Evolutionary conservation across 441 rosid species (phyloP), one percentile per base, ranked within the genome.

Genomic region (Geranium incanum): DNA sequence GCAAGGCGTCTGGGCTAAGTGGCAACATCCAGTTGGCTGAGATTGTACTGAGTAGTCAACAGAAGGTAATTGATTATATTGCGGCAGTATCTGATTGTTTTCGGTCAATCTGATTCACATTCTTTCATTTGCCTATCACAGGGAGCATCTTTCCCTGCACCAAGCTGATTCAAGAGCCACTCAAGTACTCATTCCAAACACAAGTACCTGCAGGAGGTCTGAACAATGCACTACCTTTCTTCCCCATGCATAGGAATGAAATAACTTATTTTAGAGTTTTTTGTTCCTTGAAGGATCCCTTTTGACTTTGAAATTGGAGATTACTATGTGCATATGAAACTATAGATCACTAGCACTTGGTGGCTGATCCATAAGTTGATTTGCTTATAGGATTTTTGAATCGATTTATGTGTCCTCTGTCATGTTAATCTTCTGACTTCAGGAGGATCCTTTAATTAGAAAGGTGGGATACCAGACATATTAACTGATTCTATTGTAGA

Each of bases 11-110:
- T 39, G 73, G 73, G 43, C 79, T 91, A 67, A 81, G 80, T n/a
- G 93, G 90, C 76, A 89, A 89, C 76, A 87, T 91, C 71, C 98
- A 91, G 68, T 74, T 91, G 80, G 96, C 85, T 2, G 97, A 91
- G 77, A 89, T 93, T 45, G 79, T 80, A 9, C 79, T 85, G 75
- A 67, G 70, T 60, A 71, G 67, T 52, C 70, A 75, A 64, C 23
- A 69, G 60, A 36, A 74, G 79, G 80, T 76, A 78, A 69, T 4
- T 38, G 52, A 48, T 36, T 8, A 33, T 68, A 21, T 36, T 67
- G 65, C 67, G 39, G 71, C 73, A 60, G 72, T 62, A 65, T 66
- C 67, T 66, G 9, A 16, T 21, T 36, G 43, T 38, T 59, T 69
- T 43, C 59, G 70, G n/a, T 70, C 36, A 33, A 41, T 69, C 41